Base-by-base conservation (phyloP, 2,329 filamentous ascomycete genomes). In the Cladophialophora chaetospira region DNA sequence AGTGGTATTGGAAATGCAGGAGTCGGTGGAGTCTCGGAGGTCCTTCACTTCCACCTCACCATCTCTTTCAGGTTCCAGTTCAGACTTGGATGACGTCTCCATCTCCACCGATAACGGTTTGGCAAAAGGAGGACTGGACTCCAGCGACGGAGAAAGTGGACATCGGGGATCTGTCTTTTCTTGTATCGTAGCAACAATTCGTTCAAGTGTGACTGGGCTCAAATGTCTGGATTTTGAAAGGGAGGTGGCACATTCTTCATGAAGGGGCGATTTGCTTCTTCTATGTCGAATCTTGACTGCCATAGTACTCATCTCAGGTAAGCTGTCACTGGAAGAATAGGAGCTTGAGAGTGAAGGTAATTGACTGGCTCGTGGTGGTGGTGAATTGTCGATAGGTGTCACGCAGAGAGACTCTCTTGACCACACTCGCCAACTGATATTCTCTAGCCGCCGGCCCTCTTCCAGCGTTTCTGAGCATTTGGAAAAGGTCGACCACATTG, bases 401-500 rank as follows among this genome's bases (percentile, higher is more conserved):
- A 78, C 72, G 62, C 92, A 96, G 67, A 96, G 91, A 9, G 89
- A 93, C 72, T 97, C 92, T 68, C 91, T 84, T 68, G 91, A 95
- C 93, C 92, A 97, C 60, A 97, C 78, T 67, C 94, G 82, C 94
- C 94, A 97, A 72, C 89, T 95, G 62, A 99, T 80, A 77, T 99
- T 97, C 73, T 97, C 94, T 71, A 97, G 80, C 69, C 94, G 83
- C 70, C 90, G 86, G 55, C 94, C 94, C 74, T 97, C 89, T 71
- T 96, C 90, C 72, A 97, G 88, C 50, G 92, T 94, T 69, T 94
- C 90, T 70, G 91, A 91, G 74, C 93, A 96, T 76, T 91, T 90
- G 49, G 91, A 93, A 71, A 97, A 97, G 59, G 97, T 91, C 73
- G 91, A 93, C 91, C 92, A 96, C 84, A 97, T 95, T 79, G 89